phyloP scores from a whole-genome alignment of 148 eudicot genomes.

The Arctostaphylos glauca region DNA sequence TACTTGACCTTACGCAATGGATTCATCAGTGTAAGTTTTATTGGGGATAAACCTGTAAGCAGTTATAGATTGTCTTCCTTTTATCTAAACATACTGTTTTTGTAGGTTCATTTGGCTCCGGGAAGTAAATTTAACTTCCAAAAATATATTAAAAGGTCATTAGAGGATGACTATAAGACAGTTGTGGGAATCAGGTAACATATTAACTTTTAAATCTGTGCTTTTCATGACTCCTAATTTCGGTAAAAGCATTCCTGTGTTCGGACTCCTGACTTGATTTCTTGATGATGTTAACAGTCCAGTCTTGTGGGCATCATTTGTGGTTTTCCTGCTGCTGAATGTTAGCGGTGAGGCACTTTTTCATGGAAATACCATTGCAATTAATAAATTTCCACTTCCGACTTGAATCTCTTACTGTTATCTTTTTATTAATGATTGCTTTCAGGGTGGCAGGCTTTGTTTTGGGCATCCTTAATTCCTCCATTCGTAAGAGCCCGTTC shows the following conservation, averaged over 20 bases:
- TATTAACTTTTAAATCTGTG: not conserved
- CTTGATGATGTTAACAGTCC: constrained; percentile 48
- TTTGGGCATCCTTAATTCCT: constrained; percentile 78
- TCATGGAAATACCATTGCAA: not conserved
- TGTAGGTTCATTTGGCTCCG: constrained; percentile 77
- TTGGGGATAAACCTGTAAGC: not conserved
- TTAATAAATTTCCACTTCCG: not conserved
- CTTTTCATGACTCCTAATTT: not conserved
- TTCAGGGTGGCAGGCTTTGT: constrained; percentile 72
- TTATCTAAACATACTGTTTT: constrained; percentile 5
- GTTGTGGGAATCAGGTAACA: constrained; percentile 82
- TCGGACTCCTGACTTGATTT: not conserved
- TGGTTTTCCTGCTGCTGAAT: constrained; percentile 76
- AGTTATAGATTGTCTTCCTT: not conserved
- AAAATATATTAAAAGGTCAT: constrained; percentile 83
- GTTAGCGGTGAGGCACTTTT: constrained; percentile 52
- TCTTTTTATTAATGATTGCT: not conserved
- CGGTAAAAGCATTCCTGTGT: not conserved
- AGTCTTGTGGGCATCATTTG: constrained; percentile 77
- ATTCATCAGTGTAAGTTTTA: constrained; percentile 69
- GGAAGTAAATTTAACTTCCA: constrained; percentile 87
- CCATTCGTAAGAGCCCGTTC: constrained; percentile 48
- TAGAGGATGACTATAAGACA: constrained; percentile 88
- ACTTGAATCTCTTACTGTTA: not conserved
- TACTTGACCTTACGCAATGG: constrained; percentile 87